phyloP scores from a whole-genome alignment of 305 asterid species.

The Withania somnifera region DNA sequence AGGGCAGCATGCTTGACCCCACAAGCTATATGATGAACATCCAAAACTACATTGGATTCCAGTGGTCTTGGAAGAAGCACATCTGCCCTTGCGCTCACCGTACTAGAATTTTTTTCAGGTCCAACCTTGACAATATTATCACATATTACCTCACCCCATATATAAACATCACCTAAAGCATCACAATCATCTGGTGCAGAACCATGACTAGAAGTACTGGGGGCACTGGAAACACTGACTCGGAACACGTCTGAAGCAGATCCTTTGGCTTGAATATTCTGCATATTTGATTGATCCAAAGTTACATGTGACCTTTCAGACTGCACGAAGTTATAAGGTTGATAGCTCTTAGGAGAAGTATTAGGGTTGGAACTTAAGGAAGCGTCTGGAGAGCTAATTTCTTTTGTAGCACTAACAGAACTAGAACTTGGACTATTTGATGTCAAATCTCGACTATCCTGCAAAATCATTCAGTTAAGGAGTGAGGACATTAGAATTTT shows the following conservation, averaged over 20 bases:
- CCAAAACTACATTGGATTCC: constrained; percentile 73
- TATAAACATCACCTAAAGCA: constrained; percentile 82
- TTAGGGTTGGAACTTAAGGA: constrained; percentile 47
- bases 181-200: constrained; percentile 94
- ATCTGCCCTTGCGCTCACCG: constrained; percentile 58
- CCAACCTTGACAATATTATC: constrained; percentile 69
- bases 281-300: constrained; percentile 77
- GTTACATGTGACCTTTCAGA: constrained; percentile 71
- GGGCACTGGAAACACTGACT: constrained; percentile 95
- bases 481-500: background rate
- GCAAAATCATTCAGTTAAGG: background rate
- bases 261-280: constrained; percentile 79
- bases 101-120: constrained; percentile 60
- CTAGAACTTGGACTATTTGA: constrained; percentile 71
- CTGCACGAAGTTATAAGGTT: constrained; percentile 29
- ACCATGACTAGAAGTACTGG: constrained; percentile 97
- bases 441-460: constrained; percentile 13
- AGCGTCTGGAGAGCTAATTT: constrained; percentile 58
- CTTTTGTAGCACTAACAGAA: constrained; percentile 67
- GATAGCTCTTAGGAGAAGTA: constrained; percentile 55
- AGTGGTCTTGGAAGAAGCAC: constrained; percentile 78
- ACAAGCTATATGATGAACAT: constrained; percentile 82
- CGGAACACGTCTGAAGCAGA: constrained; percentile 81
- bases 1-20: constrained; percentile 87
- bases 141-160: constrained; percentile 97